These are phyloP conservation scores for Magnaporthiopsis incrustans DNA, from an alignment of 2,329 filamentous ascomycete species.

Conservation along the genomic window DNA sequence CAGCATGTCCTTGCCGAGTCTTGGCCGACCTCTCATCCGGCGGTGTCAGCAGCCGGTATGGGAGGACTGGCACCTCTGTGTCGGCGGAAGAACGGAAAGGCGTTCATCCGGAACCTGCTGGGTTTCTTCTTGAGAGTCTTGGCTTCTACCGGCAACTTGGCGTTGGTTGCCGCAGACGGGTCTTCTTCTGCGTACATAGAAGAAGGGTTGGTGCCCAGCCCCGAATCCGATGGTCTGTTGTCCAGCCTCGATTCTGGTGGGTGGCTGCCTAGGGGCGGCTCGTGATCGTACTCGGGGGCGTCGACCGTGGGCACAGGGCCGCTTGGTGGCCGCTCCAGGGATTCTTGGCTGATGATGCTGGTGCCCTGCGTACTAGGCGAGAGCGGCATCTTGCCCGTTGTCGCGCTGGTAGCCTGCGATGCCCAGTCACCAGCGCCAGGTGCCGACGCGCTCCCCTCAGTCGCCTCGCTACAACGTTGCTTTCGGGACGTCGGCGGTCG, in stretches of 20 bases:
- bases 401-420: conserved; percentile 54
- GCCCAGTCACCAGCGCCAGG: conserved; percentile 51
- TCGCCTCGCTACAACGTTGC: conserved; percentile 53
- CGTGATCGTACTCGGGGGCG: conserved; percentile 23
- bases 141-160: conserved; percentile 29
- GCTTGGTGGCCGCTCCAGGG: conserved; percentile 40
- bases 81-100: conserved; percentile 47
- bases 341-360: conserved; percentile 55
- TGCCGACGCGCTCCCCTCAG: conserved; percentile 49
- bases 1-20: background rate
- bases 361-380: conserved; percentile 60
- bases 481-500: conserved; percentile 31
- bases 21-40: conserved; percentile 14
- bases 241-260: conserved; percentile 9
- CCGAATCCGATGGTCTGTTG: conserved; percentile 18
- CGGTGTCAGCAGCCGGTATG: conserved; percentile 21
- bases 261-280: background rate
- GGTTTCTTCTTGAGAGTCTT: conserved; percentile 52
- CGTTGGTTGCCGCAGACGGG: conserved; percentile 26
- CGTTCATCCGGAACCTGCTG: conserved; percentile 56
- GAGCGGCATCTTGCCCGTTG: conserved; percentile 55
- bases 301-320: conserved; percentile 33
- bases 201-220: conserved; percentile 17
- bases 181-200: conserved; percentile 25
- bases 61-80: conserved; percentile 37